Percentiles rank a stretch among this genome's conserved stretches.
Evolutionary conservation across 73 alveolate species (phyloP).

Genomic region (Paramecium tetraurelia): DNA sequence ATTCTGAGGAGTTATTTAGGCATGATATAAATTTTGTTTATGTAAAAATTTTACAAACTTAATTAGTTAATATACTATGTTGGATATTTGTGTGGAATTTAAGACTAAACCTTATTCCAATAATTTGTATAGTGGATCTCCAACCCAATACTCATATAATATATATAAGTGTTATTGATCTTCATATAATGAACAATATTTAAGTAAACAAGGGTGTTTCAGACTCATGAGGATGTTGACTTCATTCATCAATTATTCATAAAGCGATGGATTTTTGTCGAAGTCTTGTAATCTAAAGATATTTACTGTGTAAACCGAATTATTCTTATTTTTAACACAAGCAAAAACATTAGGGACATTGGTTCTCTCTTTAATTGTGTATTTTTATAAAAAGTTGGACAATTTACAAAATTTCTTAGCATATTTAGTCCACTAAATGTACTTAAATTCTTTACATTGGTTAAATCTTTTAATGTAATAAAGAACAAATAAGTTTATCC

Average conservation of each 20-base stretch:
- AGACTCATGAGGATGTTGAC: slow-evolving; percentile 13
- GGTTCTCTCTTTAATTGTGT: slow-evolving; percentile 5
- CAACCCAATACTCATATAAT: slow-evolving; percentile 26
- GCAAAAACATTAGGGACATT: slow-evolving; percentile 1
- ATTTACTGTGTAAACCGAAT: not conserved
- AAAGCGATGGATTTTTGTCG: not conserved
- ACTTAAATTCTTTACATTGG: not conserved
- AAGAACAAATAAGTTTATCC: slow-evolving; percentile 13
- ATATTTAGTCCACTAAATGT: slow-evolving; percentile 18
- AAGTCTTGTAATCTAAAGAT: not conserved
- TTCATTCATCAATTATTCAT: slow-evolving; percentile 40
- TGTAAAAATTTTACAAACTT: not conserved
- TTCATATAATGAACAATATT: not conserved
- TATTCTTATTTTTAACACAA: slow-evolving; percentile 1
- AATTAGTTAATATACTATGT: not conserved
- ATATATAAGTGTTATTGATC: not conserved
- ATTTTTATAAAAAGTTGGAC: not conserved
- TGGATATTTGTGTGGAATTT: not conserved
- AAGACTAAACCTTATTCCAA: not conserved
- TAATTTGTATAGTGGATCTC: slow-evolving; percentile 14
- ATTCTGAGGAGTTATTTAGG: not conserved
- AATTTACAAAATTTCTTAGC: not conserved
- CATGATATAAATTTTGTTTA: slow-evolving; percentile 1
- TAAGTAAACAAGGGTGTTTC: not conserved
- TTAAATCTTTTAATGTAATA: not conserved